Percentiles rank a stretch among this genome's conserved stretches.
phyloP scores from a whole-genome alignment of 495 filamentous ascomycete genomes.

The Penicillium mononematosum region DNA sequence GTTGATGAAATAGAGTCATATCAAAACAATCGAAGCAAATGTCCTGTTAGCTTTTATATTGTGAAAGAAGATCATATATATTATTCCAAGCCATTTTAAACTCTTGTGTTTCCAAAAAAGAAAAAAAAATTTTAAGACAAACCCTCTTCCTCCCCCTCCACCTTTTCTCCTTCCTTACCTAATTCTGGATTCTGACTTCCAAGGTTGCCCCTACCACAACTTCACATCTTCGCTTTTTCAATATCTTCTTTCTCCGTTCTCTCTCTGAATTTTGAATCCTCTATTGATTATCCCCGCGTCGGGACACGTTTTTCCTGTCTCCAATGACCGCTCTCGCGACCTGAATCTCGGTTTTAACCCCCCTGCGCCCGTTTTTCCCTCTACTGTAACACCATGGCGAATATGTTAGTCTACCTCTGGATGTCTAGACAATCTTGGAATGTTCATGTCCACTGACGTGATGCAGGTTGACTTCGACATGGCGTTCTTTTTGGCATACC shows the following conservation, averaged over 20 bases:
- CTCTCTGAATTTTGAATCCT: neutral
- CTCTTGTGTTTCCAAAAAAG: neutral
- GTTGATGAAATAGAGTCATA: neutral
- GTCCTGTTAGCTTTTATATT: neutral
- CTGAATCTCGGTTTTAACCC: conserved; percentile 2
- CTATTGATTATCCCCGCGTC: neutral
- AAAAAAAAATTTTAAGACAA: conserved; percentile 6
- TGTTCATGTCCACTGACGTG: conserved; percentile 16
- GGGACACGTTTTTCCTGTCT: conserved; percentile 7
- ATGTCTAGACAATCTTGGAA: neutral
- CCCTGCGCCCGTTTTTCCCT: conserved; percentile 6
- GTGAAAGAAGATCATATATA: neutral
- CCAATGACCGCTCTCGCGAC: conserved; percentile 7
- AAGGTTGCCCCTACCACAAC: conserved; percentile 4
- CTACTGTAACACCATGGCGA: conserved; percentile 28
- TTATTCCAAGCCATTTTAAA: neutral
- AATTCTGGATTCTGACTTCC: conserved; percentile 11
- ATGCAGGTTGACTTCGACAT: conserved; percentile 58
- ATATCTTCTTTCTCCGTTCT: conserved; percentile 1
- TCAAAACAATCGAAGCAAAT: neutral
- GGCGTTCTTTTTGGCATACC: conserved; percentile 90
- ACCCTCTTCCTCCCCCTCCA: conserved; percentile 15
- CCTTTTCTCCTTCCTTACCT: conserved; percentile 16
- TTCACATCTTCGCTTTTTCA: conserved; percentile 2
- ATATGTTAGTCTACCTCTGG: conserved; percentile 23